Evolutionary conservation across 225 moss, liverwort and hornwort genomes (phyloP).

Genomic region (Ulota crispa): DNA sequence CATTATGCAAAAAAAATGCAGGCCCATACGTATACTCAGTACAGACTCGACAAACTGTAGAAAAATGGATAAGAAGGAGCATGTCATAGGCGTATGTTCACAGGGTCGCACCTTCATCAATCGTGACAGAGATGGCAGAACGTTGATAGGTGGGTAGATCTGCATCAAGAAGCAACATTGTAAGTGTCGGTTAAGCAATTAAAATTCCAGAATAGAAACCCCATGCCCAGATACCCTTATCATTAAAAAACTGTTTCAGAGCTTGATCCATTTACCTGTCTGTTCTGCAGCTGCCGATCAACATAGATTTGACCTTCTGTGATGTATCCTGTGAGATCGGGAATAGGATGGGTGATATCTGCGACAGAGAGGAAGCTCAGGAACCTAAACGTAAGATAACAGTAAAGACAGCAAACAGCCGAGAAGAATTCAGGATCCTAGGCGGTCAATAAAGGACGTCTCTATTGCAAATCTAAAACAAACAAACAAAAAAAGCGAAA

Average conservation of each 20-base stretch:
- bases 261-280: slow-evolving; percentile 54
- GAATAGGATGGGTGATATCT: slow-evolving; percentile 97
- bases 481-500: not conserved
- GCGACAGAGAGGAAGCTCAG: not conserved
- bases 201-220: not conserved
- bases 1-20: too few relatives aligned
- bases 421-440: not conserved
- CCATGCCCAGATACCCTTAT: not conserved
- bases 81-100: not conserved
- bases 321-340: slow-evolving; percentile 92
- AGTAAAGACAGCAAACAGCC: not conserved
- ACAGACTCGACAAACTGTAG: too few relatives aligned
- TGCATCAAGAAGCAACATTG: slow-evolving; percentile 30
- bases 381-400: not conserved
- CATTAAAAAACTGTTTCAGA: not conserved
- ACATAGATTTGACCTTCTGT: slow-evolving; percentile 93
- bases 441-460: not conserved
- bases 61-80: not conserved
- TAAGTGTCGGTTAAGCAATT: not conserved
- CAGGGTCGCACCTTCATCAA: slow-evolving; percentile 76
- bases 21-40: too few relatives aligned
- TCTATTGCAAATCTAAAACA: not conserved
- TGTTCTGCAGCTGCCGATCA: slow-evolving; percentile 81
- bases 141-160: slow-evolving; percentile 96
- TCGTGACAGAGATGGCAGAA: slow-evolving; percentile 85